Conservation (phyloP, 176 grass and related monocot species). For the Musa acuminata region DNA sequence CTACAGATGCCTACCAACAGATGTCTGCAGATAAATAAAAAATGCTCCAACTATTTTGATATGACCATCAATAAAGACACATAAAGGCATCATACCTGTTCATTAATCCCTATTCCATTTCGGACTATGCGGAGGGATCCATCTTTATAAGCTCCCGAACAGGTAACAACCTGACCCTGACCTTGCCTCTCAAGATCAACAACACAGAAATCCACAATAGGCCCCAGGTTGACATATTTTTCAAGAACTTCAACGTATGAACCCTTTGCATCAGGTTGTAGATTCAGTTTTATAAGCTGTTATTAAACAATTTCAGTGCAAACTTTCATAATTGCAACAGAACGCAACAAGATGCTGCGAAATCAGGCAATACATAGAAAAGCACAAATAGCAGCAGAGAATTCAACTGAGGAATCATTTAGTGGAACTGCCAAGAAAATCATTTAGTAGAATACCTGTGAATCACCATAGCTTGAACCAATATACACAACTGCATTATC, state of each 20-base stretch:
- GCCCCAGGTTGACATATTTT: constrained; percentile 83
- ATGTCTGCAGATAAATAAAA: constrained; percentile 6
- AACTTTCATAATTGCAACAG: not conserved
- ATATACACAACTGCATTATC: constrained; percentile 96
- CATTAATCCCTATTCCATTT: constrained; percentile 88
- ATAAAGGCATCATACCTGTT: constrained; percentile 45
- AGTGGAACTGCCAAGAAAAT: not conserved
- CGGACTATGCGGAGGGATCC: constrained; percentile 86
- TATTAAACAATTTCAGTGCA: constrained; percentile 6
- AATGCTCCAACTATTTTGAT: constrained; percentile 6
- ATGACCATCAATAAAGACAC: constrained; percentile 20
- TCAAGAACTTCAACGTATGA: constrained; percentile 94
- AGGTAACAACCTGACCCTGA: constrained; percentile 89
- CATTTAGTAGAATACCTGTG: constrained; percentile 51
- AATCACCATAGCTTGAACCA: constrained; percentile 98
- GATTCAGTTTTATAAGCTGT: constrained; percentile 92
- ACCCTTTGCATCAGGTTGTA: constrained; percentile 80
- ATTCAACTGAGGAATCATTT: not conserved
- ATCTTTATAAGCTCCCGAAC: constrained; percentile 92
- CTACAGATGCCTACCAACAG: constrained; percentile 64
- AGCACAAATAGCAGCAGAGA: not conserved
- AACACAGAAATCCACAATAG: constrained; percentile 89
- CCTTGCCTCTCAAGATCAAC: constrained; percentile 96
- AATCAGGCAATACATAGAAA: not conserved
- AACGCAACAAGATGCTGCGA: not conserved